Percentiles rank a stretch among this genome's conserved stretches.
Conservation (phyloP, 164 flowering plant species). For the Warburgia ugandensis region DNA sequence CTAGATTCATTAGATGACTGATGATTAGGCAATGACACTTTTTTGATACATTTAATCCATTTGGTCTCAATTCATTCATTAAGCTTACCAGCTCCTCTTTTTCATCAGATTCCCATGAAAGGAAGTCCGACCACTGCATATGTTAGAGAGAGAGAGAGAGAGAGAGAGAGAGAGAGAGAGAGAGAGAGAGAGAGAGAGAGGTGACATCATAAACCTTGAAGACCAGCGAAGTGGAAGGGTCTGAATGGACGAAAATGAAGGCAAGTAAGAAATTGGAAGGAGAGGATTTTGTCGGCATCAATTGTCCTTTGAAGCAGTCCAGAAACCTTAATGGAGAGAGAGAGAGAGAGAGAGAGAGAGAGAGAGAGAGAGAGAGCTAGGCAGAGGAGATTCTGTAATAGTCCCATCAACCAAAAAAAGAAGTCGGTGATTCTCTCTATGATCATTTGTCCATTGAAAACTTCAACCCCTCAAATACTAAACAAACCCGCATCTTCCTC, state of each 20-base stretch:
- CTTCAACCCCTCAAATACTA: constrained; percentile 13
- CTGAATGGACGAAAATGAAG: constrained; percentile 11
- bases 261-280: not conserved
- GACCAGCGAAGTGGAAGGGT: constrained; percentile 4
- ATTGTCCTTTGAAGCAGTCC: not conserved
- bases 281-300: not conserved
- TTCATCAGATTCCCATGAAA: too few relatives aligned
- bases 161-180: not conserved
- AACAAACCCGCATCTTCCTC: constrained; percentile 5
- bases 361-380: constrained; percentile 4
- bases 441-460: constrained; percentile 27
- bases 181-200: constrained; percentile 10
- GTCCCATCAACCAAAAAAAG: constrained; percentile 31
- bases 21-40: too few relatives aligned
- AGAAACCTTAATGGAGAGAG: not conserved
- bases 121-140: not conserved
- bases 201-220: constrained; percentile 10
- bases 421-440: constrained; percentile 30
- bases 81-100: too few relatives aligned
- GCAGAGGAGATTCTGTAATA: constrained; percentile 29
- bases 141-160: not conserved
- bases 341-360: too few relatives aligned
- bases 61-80: too few relatives aligned
- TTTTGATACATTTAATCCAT: too few relatives aligned
- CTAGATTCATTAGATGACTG: too few relatives aligned